Percentiles rank a stretch among this genome's conserved stretches.
These are phyloP conservation scores for Termitomyces sp. DNA, from an alignment of 768 basidiomycete species.

Conservation along the genomic window DNA sequence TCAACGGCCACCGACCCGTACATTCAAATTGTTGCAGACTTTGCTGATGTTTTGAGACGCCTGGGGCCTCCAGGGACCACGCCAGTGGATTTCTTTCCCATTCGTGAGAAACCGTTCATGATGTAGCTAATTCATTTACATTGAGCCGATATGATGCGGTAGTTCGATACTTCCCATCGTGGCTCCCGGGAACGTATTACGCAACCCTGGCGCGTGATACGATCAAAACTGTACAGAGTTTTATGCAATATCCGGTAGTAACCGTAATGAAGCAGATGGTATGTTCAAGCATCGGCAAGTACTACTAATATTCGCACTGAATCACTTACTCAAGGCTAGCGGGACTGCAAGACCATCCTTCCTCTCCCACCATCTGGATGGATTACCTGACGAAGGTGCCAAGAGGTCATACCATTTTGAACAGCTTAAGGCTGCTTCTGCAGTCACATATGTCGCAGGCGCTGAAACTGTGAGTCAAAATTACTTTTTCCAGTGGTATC, in stretches of 20 bases:
- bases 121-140: no score
- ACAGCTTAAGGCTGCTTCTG: constrained; percentile 13
- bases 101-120: constrained; percentile 1
- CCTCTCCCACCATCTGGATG: neutral
- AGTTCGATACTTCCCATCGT: constrained; percentile 25
- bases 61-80: constrained; percentile 8
- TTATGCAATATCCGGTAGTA: constrained; percentile 1
- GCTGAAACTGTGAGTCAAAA: constrained; percentile 26
- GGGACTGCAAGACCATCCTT: neutral
- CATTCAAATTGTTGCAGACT: constrained; percentile 1
- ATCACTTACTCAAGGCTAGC: neutral
- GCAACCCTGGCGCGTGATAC: constrained; percentile 15
- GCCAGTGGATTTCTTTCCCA: constrained; percentile 9
- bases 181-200: constrained; percentile 23
- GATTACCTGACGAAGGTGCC: neutral
- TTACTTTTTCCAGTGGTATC: neutral
- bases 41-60: neutral
- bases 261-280: constrained; percentile 25
- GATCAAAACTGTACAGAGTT: neutral
- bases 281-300: neutral
- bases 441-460: constrained; percentile 20
- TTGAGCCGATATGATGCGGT: neutral
- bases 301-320: neutral
- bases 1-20: neutral
- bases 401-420: neutral